Conservation (phyloP, 257 asterid species). For the Solanum rostratum region DNA sequence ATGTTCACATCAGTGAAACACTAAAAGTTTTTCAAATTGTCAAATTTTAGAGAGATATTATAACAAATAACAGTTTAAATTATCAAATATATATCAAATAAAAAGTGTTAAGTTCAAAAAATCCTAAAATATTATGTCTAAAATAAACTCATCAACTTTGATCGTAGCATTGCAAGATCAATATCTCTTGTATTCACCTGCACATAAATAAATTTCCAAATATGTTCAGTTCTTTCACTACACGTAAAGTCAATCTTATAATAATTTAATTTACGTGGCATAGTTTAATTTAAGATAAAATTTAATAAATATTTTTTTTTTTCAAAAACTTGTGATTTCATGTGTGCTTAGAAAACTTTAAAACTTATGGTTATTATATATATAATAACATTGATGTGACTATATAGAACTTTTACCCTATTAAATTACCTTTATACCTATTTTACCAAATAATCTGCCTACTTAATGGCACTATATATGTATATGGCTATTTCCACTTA, state of each 20-base stretch:
- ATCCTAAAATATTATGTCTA: not conserved
- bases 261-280: not conserved
- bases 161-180: slow-evolving; percentile 7
- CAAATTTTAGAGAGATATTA: not conserved
- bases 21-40: not conserved
- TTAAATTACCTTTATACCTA: not conserved
- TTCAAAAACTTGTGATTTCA: not conserved
- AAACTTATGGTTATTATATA: not conserved
- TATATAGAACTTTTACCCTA: not conserved
- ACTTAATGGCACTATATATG: not conserved
- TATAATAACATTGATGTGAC: too few relatives aligned
- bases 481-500: not conserved
- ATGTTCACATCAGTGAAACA: not conserved
- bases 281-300: not conserved
- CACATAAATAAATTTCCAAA: not conserved
- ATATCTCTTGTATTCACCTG: not conserved
- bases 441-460: not conserved
- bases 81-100: not conserved
- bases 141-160: not conserved
- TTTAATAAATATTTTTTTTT: not conserved
- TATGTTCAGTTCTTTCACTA: not conserved
- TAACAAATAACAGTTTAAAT: not conserved
- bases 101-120: not conserved
- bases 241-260: not conserved
- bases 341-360: not conserved